Evolutionary conservation across 164 flowering plant genomes (phyloP), one percentile per base, ranked within the genome.

Genomic region (Magnolia kwangsiensis): DNA sequence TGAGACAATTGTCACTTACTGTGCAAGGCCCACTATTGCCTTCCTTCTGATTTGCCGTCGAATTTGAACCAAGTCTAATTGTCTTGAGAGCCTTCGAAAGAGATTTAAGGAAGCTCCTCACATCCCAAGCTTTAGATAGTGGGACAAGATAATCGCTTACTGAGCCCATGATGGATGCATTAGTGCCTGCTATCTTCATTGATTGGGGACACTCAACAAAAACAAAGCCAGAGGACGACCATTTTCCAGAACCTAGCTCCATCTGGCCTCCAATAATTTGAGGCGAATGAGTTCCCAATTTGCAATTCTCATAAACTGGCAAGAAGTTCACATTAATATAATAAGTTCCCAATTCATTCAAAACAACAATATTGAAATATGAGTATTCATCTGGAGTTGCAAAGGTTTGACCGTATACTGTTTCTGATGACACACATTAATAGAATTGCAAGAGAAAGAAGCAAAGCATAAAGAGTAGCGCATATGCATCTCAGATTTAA

Each of bases 281-380:
- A 5, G 99, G 99, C 72, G 88, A 73, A 85, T 96, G 99, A 77
- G 84, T 87, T 75, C 99, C 99, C 85, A 96, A 83, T 77, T 93
- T 92, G 90, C 99, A 96, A 37, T 92, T 84, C 85, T 93, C 98
- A 84, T 96, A 96, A 64, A 96, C 99, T 96, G 87, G 27, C 78
- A 75, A 76, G 16, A 74, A 7, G 77, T 68, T 29, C 24, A 31
- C 71, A 68, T 8, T 14, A 31, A 67, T 37, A 67, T 7, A 29
- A 27, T 29, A n/a, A 29, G 45, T 68, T n/a, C 29, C 3, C 16
- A 66, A 66, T 63, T 66, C 18, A 55, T 11, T 55, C 61, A 55
- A 11, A 11, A 11, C 61, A 14, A 55, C 13, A 55, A 55, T 8
- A 16, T 11, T 55, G 61, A 66, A 24, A 68, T 13, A 68, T 19